Evolutionary conservation across 371 early-diverging fungal species (phyloP).

Genomic region (Apophysomyces variabilis): DNA sequence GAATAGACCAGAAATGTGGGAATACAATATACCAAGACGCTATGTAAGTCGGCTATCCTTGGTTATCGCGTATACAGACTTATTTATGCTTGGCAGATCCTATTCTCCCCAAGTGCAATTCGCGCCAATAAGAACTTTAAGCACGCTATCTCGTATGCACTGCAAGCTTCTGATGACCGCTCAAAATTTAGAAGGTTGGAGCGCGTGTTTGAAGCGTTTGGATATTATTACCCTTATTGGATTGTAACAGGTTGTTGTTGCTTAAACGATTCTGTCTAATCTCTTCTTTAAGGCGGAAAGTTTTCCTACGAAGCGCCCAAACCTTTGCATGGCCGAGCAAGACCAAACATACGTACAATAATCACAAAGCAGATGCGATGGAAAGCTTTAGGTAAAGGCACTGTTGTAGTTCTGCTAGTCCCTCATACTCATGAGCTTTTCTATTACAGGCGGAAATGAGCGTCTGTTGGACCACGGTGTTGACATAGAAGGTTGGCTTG

Average conservation of each 20-base stretch:
- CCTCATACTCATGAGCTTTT: neutral
- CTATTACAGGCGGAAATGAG: neutral
- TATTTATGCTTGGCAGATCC: neutral
- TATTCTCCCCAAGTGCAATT: neutral
- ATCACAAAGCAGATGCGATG: neutral
- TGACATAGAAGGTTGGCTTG: neutral
- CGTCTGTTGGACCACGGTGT: neutral
- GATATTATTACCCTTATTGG: conserved; percentile 1
- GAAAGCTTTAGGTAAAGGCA: neutral
- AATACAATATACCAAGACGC: neutral
- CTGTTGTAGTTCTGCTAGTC: no score
- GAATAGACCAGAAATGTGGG: neutral
- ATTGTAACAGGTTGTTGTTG: neutral
- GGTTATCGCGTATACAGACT: neutral
- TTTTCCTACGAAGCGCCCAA: neutral
- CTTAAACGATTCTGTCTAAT: neutral
- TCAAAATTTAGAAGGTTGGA: neutral
- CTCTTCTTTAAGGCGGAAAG: neutral
- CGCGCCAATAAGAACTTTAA: neutral
- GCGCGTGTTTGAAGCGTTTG: neutral
- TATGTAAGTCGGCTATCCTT: neutral
- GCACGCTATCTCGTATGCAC: neutral
- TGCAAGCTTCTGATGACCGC: neutral
- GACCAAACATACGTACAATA: neutral
- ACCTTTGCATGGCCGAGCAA: no score